A percentile compares a stretch with the other conserved stretches of the same genome.
Conservation (phyloP, 2,329 filamentous ascomycete species). For the Cercospora beticola region DNA sequence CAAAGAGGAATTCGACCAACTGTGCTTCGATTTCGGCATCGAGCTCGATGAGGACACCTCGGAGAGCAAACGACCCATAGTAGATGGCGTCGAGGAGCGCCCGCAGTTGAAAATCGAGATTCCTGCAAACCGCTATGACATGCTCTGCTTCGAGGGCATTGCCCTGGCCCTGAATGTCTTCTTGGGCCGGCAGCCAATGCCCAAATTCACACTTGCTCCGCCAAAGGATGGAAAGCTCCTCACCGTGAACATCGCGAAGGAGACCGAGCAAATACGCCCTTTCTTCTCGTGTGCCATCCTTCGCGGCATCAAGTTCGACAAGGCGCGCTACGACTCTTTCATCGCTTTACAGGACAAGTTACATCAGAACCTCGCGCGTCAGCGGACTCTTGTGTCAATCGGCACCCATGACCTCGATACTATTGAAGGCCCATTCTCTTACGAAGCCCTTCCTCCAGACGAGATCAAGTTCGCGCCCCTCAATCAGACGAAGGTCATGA, state of each 20-base stretch:
- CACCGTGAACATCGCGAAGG: slow-evolving; percentile 66
- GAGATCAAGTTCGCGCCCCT: slow-evolving; percentile 88
- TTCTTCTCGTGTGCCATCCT: slow-evolving; percentile 88
- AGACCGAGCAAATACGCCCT: slow-evolving; percentile 77
- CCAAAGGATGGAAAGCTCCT: slow-evolving; percentile 73
- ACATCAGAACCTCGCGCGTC: slow-evolving; percentile 90
- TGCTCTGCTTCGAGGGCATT: slow-evolving; percentile 97
- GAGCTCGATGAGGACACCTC: slow-evolving; percentile 96
- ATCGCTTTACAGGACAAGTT: slow-evolving; percentile 97
- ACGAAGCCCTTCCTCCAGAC: slow-evolving; percentile 87
- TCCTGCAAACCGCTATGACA: slow-evolving; percentile 85
- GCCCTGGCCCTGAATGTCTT: slow-evolving; percentile 95
- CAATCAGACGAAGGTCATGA: slow-evolving; percentile 89
- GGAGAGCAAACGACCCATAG: slow-evolving; percentile 68
- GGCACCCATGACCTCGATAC: slow-evolving; percentile 96
- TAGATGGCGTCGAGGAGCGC: slow-evolving; percentile 78
- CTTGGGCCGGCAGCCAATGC: slow-evolving; percentile 70
- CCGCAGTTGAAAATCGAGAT: slow-evolving; percentile 98
- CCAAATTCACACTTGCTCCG: slow-evolving; percentile 74
- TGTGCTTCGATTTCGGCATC: slow-evolving; percentile 98
- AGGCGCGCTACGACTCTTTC: slow-evolving; percentile 93
- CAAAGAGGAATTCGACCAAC: slow-evolving; percentile 89
- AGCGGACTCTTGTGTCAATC: slow-evolving; percentile 92
- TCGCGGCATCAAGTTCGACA: slow-evolving; percentile 85
- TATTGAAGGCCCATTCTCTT: slow-evolving; percentile 90